These are phyloP conservation scores for Fusarium sp. DNA, from an alignment of 2,329 filamentous ascomycete genomes.

Conservation along the genomic window DNA sequence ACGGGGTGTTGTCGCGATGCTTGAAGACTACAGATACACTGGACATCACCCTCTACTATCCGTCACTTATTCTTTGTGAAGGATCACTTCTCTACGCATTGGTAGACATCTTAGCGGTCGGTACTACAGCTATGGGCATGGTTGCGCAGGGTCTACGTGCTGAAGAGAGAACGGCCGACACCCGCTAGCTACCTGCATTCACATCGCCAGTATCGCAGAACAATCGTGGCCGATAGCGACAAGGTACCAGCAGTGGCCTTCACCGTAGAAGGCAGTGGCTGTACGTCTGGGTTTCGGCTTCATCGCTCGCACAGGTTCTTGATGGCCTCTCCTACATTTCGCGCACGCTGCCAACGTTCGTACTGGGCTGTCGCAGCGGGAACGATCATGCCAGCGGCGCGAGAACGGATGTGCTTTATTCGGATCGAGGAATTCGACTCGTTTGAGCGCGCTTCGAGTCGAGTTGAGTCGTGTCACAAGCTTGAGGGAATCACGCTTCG, in stretches of 20 bases:
- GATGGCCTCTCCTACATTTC: not conserved
- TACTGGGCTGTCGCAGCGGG: no score
- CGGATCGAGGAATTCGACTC: not conserved
- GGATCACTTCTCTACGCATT: not conserved
- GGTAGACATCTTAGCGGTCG: not conserved
- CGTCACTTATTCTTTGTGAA: not conserved
- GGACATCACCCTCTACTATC: not conserved
- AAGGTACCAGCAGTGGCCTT: not conserved
- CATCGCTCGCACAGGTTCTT: not conserved
- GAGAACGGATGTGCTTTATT: accelerated
- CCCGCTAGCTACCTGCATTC: no score
- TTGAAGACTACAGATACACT: no score
- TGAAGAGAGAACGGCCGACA: no score
- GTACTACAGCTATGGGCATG: not conserved
- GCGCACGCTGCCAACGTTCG: not conserved
- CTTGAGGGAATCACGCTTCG: no score
- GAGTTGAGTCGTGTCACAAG: not conserved
- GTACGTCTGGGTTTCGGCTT: no score
- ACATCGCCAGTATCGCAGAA: no score
- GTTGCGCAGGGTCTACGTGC: not conserved
- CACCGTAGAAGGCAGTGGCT: no score
- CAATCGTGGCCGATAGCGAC: no score
- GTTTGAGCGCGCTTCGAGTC: not conserved
- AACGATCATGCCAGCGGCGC: not conserved
- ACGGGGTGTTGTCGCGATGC: no score